phyloP scores from a whole-genome alignment of 1,139 yeast genomes.

The Scheffersomyces quercinus region DNA sequence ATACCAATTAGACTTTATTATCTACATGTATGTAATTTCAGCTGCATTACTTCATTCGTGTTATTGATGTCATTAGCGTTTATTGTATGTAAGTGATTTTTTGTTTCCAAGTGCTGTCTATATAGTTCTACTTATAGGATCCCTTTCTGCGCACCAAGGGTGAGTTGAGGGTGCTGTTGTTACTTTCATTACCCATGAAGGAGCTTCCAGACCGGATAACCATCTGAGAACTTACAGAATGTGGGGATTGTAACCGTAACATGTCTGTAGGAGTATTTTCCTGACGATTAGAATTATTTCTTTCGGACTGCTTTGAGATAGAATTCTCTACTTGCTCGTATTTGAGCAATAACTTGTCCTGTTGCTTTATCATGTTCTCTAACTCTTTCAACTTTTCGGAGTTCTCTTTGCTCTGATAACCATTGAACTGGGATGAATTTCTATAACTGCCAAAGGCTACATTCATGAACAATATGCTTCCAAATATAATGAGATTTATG shows the following conservation, averaged over 20 bases:
- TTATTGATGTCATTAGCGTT: not conserved
- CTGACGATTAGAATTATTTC: too few species aligned
- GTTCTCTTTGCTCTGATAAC: not conserved
- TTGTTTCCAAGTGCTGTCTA: not conserved
- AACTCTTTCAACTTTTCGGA: slow-evolving; percentile 4
- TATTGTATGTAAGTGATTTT: not conserved
- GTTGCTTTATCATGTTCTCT: slow-evolving; percentile 5
- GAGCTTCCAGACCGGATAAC: not conserved
- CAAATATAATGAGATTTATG: slow-evolving; percentile 40
- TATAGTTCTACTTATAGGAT: not conserved
- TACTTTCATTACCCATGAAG: not conserved
- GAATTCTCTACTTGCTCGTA: not conserved
- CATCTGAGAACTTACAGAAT: not conserved
- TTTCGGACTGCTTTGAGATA: not conserved
- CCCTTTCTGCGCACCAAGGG: not conserved
- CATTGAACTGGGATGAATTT: slow-evolving; percentile 2
- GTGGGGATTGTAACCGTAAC: not conserved
- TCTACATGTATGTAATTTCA: too few species aligned
- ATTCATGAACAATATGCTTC: slow-evolving; percentile 42
- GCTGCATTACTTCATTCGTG: too few species aligned
- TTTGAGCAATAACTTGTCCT: slow-evolving; percentile 7
- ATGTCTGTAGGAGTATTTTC: not conserved
- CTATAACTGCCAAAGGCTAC: slow-evolving; percentile 41
- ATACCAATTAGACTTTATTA: too few species aligned
- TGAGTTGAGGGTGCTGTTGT: not conserved